These are phyloP conservation scores for Pseudogymnoascus destructans DNA, from an alignment of 2,329 filamentous ascomycete genomes.

Conservation along the genomic window DNA sequence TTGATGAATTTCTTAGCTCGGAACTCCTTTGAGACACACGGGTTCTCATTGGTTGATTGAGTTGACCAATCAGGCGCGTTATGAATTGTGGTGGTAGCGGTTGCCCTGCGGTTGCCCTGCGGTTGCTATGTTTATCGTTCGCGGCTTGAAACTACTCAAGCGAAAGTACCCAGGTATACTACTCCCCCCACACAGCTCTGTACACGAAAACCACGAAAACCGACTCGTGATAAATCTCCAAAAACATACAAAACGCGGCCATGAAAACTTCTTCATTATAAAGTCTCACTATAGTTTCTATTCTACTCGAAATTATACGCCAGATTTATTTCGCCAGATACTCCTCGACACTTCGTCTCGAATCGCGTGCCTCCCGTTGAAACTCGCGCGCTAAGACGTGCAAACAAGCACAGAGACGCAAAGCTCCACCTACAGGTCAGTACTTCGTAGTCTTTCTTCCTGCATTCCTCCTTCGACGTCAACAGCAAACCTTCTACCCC, in stretches of 20 bases:
- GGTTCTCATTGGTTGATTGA: neutral
- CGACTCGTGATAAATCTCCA: slow-evolving; percentile 2
- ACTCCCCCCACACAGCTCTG: neutral
- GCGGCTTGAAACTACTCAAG: slow-evolving; percentile 7
- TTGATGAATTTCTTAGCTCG: neutral
- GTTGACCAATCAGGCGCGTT: neutral
- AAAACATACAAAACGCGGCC: neutral
- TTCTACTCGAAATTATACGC: neutral
- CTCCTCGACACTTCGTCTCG: neutral
- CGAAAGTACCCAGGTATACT: slow-evolving; percentile 4
- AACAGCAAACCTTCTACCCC: slow-evolving; percentile 26
- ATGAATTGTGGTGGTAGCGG: neutral
- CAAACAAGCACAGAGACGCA: slow-evolving; percentile 10
- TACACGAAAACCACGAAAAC: slow-evolving; percentile 6
- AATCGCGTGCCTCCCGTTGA: slow-evolving; percentile 8
- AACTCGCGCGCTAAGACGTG: slow-evolving; percentile 4
- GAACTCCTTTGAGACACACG: slow-evolving; percentile 1
- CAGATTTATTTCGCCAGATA: neutral
- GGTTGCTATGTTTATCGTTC: slow-evolving; percentile 9
- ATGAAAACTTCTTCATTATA: slow-evolving; percentile 3
- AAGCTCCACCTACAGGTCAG: slow-evolving; percentile 7
- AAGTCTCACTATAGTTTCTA: neutral
- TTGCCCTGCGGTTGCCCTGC: slow-evolving; percentile 7
- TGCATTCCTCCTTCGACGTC: slow-evolving; percentile 22
- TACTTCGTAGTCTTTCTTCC: slow-evolving; percentile 14